Base-by-base conservation (phyloP, 306 rosid genomes). In the Fragaria iinumae region DNA sequence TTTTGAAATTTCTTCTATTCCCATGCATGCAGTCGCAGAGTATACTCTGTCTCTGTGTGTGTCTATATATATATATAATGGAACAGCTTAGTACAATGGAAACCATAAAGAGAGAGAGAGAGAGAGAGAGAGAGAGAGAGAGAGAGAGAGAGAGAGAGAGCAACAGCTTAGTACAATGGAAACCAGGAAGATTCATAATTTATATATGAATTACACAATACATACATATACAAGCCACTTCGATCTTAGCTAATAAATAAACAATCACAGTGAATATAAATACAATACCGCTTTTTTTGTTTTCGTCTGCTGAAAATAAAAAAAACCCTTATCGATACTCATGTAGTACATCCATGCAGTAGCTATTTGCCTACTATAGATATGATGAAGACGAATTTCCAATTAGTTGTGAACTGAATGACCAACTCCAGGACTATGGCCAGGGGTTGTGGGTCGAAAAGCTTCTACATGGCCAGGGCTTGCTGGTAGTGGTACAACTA, bases 391-490 rank as follows among this genome's bases (percentile, higher is more conserved):
- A 10, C 48, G 48, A n/a, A 36, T 13, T 34, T 17, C 21, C 47
- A 18, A 2, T 65, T 80, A 86, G 81, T 73, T 78, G 68, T 85
- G 80, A 75, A 87, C 29, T 59, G 90, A 80, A 80, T 91, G 97
- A 2, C 98, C 98, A 44, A 88, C 89, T 6, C 98, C 94, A 0
- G 97, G 98, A 59, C 95, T 90, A 50, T 90, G 90, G 8, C 97
- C 96, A 2, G 96, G 93, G 17, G 79, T 77, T 8, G 93, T 90
- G 12, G 96, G 92, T 62, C 96, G 83, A 68, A 90, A 92, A 71
- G 96, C 89, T 41, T 83, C 91, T 12, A 74, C 87, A 75, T 71
- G 81, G 10, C 84, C 84, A 11, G 81, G 84, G 11, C 41, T 48
- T 16, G 82, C 66, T 6, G 62, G 21, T 6, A 17, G 68, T 5